phyloP scores from a whole-genome alignment of 805 yeast species.

The Blastobotrys chiropterorum region DNA sequence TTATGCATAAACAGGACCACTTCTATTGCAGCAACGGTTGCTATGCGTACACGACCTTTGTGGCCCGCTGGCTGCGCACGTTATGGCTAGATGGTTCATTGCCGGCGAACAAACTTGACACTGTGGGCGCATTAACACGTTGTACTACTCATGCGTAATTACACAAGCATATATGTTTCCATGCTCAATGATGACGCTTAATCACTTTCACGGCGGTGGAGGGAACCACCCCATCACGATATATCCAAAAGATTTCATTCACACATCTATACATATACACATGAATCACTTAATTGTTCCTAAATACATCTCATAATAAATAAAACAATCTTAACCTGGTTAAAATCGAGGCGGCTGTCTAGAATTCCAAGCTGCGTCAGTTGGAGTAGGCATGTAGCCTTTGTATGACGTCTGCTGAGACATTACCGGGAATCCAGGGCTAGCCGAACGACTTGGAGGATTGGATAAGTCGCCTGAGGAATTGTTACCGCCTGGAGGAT shows the following conservation, averaged over 20 bases:
- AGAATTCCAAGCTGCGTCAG: neutral
- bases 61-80: too few relatives aligned
- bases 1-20: too few relatives aligned
- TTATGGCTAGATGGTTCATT: too few relatives aligned
- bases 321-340: neutral
- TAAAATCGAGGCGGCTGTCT: constrained; percentile 1
- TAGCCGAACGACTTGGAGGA: neutral
- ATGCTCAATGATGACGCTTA: too few relatives aligned
- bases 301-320: neutral
- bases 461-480: neutral
- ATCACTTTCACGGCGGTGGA: too few relatives aligned
- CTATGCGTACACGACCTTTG: too few relatives aligned
- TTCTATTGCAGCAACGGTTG: too few relatives aligned
- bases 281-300: neutral
- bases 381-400: constrained; percentile 3
- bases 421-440: constrained; percentile 3
- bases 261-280: neutral
- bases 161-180: too few relatives aligned
- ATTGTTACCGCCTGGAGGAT: neutral
- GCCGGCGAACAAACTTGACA: too few relatives aligned
- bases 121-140: too few relatives aligned
- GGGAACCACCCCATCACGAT: too few relatives aligned
- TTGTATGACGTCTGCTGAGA: neutral
- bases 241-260: neutral
- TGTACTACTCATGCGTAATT: too few relatives aligned